Percentiles rank a stretch among this genome's conserved stretches.
These are phyloP conservation scores for Candida sojae DNA, from an alignment of 1,139 yeast genomes.

Conservation along the genomic window DNA sequence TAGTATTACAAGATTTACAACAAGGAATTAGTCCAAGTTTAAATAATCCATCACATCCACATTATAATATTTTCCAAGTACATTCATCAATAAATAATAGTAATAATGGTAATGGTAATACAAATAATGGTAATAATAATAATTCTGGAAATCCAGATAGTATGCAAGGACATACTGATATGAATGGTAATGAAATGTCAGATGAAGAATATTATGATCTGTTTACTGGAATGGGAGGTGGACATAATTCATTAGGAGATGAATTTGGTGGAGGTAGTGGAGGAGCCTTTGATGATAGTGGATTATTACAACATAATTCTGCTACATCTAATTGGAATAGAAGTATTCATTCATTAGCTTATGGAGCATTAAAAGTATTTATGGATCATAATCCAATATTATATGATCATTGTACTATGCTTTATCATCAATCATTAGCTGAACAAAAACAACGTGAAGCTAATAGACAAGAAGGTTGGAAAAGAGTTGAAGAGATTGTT, in stretches of 20 bases:
- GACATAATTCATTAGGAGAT: constrained; percentile 16
- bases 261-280: constrained; percentile 28
- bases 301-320: constrained; percentile 45
- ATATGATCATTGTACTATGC: constrained; percentile 87
- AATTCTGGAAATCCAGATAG: constrained; percentile 4
- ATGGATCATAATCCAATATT: constrained; percentile 91
- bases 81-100: constrained; percentile 21
- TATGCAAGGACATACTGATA: constrained; percentile 12
- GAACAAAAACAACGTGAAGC: constrained; percentile 63
- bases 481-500: constrained; percentile 66
- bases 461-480: constrained; percentile 76
- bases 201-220: constrained; percentile 51
- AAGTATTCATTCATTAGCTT: constrained; percentile 88
- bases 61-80: constrained; percentile 16
- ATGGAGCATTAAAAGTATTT: constrained; percentile 86
- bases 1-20: constrained; percentile 24
- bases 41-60: constrained; percentile 18
- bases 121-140: constrained; percentile 2
- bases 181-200: constrained; percentile 30
- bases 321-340: constrained; percentile 78
- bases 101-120: constrained; percentile 11
- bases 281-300: constrained; percentile 22
- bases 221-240: constrained; percentile 30
- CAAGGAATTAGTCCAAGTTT: constrained; percentile 19
- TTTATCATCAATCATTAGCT: constrained; percentile 75